A percentile compares a stretch with the other conserved stretches of the same genome.
Evolutionary conservation across 768 basidiomycete species (phyloP).

Genomic region (Atractiella rhizophila): DNA sequence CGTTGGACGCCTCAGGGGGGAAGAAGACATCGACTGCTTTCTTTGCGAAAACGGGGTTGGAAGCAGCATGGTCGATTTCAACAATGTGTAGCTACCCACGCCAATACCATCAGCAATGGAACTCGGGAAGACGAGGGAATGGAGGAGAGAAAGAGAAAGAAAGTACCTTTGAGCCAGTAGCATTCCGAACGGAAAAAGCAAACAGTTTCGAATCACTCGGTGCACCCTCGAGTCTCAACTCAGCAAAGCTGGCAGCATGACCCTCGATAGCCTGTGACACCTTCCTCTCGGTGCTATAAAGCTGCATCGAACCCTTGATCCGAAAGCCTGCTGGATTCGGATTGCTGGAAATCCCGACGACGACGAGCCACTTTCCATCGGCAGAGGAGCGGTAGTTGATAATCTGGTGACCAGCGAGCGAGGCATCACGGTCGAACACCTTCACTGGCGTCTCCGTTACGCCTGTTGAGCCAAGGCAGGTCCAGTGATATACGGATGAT

Average conservation of each 20-base stretch:
- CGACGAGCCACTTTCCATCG: conserved; percentile 92
- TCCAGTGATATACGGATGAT: conserved; percentile 76
- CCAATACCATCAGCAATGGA: neutral
- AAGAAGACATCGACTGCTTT: conserved; percentile 98
- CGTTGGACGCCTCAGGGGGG: conserved; percentile 89
- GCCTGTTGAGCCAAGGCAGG: conserved; percentile 23
- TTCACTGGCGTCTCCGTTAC: conserved; percentile 48
- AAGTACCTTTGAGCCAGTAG: conserved; percentile 85
- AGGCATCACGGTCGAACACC: conserved; percentile 85
- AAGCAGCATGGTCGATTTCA: conserved; percentile 83
- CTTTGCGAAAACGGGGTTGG: conserved; percentile 79
- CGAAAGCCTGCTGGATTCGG: conserved; percentile 82
- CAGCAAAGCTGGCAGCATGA: conserved; percentile 87
- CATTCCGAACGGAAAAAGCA: conserved; percentile 79
- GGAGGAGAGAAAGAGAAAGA: neutral
- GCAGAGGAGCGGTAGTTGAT: conserved; percentile 86
- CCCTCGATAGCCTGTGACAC: conserved; percentile 97
- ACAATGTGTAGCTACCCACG: conserved; percentile 57
- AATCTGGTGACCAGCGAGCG: conserved; percentile 82
- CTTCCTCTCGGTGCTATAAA: conserved; percentile 73
- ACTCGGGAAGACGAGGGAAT: neutral
- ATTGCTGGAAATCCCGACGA: conserved; percentile 83
- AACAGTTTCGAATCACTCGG: conserved; percentile 69
- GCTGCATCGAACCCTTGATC: conserved; percentile 93
- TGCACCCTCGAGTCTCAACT: conserved; percentile 70